These are phyloP conservation scores for Xylaria sp. DNA, from an alignment of 2,329 filamentous ascomycete species.

Conservation along the genomic window DNA sequence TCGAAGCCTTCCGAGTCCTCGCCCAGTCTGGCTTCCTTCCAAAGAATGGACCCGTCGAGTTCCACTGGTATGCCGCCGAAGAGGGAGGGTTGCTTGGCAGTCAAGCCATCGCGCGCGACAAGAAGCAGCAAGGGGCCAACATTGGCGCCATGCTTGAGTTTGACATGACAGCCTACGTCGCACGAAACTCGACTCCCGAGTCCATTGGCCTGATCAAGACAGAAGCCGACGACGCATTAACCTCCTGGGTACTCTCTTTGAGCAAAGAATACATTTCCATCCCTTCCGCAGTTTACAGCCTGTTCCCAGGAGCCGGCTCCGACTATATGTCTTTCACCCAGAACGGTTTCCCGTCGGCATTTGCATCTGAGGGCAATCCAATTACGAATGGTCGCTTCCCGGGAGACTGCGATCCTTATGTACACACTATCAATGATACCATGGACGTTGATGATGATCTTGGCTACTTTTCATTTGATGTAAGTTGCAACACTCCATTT, in stretches of 20 bases:
- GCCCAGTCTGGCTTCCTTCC: constrained; percentile 71
- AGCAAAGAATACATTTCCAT: constrained; percentile 54
- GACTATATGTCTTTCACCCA: constrained; percentile 57
- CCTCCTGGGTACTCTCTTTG: constrained; percentile 51
- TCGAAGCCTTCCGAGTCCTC: constrained; percentile 80
- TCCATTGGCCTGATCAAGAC: constrained; percentile 55
- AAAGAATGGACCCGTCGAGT: constrained; percentile 78
- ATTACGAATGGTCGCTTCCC: constrained; percentile 39
- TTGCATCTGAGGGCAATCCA: constrained; percentile 55
- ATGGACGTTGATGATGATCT: constrained; percentile 54
- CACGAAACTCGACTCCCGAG: constrained; percentile 51
- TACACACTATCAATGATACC: constrained; percentile 53
- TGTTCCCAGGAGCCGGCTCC: constrained; percentile 51
- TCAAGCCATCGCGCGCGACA: constrained; percentile 55
- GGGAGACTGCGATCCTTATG: constrained; percentile 52
- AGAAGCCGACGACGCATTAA: constrained; percentile 52
- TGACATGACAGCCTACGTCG: constrained; percentile 55
- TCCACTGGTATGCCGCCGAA: constrained; percentile 88
- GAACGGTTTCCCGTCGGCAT: constrained; percentile 54
- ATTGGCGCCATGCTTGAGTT: constrained; percentile 44
- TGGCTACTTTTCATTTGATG: constrained; percentile 54
- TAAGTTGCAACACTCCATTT: constrained; percentile 39
- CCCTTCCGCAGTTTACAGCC: constrained; percentile 50
- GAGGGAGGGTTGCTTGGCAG: constrained; percentile 83
- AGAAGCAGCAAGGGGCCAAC: constrained; percentile 70